Evolutionary conservation across 257 asterid genomes (phyloP), one percentile per base, ranked within the genome.

Genomic region (Jacaranda mimosifolia): DNA sequence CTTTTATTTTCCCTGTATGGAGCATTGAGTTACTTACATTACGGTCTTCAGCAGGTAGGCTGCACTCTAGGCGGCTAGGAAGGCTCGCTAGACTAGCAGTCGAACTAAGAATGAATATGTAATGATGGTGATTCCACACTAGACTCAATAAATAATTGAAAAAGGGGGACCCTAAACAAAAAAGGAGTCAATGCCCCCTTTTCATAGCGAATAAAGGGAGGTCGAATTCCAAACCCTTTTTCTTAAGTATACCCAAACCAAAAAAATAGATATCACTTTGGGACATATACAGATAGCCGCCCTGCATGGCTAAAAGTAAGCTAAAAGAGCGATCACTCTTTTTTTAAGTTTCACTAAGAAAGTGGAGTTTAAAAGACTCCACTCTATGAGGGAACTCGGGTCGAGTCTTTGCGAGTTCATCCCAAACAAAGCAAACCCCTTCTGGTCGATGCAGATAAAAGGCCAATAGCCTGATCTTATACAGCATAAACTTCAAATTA

Each of bases 1-100:
- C 58, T 52, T 52, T 52, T 17, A 52, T 52, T 52, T 52, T 2
- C 58, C 58, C 58, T 52, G 17, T 52, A 52, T 52, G 17, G 58
- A 13, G 19, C 46, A 42, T 3, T 42, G 3, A 42, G 46, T 42
- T 42, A 42, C 46, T 42, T 42, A 42, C 46, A 3, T 42, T 42
- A 42, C 3, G 9, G 46, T 42, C 46, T 42, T 65, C 36, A 40
- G 71, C 56, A 42, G 55, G 35, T 52, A 70, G 48, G 62, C 32
- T 26, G 74, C 45, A 68, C 45, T 26, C 26, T 49, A 68, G 62
- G 74, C 45, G 46, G 59, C 46, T 49, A 69, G 74, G 62, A 69
- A 69, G 32, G 74, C 62, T 69, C 48, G 14, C 48, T 32, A 48
- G 63, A 69, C 62, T 62, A 49, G 32, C 26, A 63, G 32, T 5